These are phyloP conservation scores for Colletotrichum sansevieriae DNA, from an alignment of 2,329 filamentous ascomycete species.

Conservation along the genomic window DNA sequence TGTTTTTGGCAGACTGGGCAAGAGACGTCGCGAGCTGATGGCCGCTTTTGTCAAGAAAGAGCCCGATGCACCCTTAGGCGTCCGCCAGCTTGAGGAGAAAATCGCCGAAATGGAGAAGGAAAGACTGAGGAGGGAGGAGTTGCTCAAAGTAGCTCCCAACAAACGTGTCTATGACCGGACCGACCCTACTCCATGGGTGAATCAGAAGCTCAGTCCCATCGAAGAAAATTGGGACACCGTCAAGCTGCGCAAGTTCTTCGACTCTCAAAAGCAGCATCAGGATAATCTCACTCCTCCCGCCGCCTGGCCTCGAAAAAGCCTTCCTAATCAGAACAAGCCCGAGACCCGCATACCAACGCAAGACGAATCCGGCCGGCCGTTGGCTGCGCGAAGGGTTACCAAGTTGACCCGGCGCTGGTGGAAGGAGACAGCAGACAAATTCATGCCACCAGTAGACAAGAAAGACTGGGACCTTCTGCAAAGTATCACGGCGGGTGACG, in stretches of 20 bases:
- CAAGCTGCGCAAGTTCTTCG: conserved; percentile 58
- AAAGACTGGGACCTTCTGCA: conserved; percentile 69
- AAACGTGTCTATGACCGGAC: conserved; percentile 10
- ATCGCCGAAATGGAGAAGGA: conserved; percentile 2
- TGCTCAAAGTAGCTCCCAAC: conserved; percentile 13
- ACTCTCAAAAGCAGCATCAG: conserved; percentile 56
- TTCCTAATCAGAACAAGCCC: conserved; percentile 51
- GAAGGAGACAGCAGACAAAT: conserved; percentile 56
- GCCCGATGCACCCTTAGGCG: conserved; percentile 54
- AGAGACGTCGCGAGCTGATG: conserved; percentile 63
- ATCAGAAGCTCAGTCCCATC: conserved; percentile 46
- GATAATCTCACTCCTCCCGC: conserved; percentile 40
- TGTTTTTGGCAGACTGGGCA: conserved; percentile 67
- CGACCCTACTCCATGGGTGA: conserved; percentile 47
- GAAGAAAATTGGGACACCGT: conserved; percentile 63
- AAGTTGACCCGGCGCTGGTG: conserved; percentile 63
- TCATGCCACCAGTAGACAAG: conserved; percentile 67
- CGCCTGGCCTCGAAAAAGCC: conserved; percentile 45
- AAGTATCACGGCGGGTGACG: conserved; percentile 59
- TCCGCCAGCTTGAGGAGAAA: conserved; percentile 54
- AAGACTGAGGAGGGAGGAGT: conserved; percentile 27
- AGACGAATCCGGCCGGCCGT: conserved; percentile 65
- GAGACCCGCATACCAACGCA: conserved; percentile 52
- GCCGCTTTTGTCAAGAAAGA: conserved; percentile 51
- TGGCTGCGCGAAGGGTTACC: conserved; percentile 54